Evolutionary conservation across 2,329 filamentous ascomycete genomes (phyloP).

Genomic region (Calonectria pseudoturangicola): DNA sequence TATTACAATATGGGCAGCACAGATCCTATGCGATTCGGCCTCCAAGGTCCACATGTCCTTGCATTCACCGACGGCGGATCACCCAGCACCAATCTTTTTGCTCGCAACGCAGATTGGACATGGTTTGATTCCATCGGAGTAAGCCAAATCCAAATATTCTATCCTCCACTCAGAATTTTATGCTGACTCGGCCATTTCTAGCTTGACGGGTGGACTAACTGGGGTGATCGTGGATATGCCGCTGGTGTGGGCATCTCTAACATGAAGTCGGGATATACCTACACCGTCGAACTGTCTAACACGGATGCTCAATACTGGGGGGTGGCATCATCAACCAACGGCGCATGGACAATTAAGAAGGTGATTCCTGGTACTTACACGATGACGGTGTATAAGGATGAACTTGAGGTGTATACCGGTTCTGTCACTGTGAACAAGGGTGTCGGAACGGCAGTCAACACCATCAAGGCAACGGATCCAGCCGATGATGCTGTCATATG

Average conservation of each 20-base stretch:
- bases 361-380: conserved; percentile 59
- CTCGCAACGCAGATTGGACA: conserved; percentile 59
- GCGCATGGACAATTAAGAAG: conserved; percentile 56
- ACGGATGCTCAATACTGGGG: conserved; percentile 61
- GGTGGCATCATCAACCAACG: conserved; percentile 48
- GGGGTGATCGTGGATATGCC: conserved; percentile 54
- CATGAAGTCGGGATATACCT: conserved; percentile 62
- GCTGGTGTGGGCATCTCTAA: conserved; percentile 59
- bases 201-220: conserved; percentile 58
- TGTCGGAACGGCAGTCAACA: conserved; percentile 55
- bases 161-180: too few relatives aligned
- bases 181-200: background rate
- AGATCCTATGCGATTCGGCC: conserved; percentile 63
- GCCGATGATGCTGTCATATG: conserved; percentile 58
- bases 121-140: conserved; percentile 58
- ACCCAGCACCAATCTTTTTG: conserved; percentile 61
- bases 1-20: conserved; percentile 66
- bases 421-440: conserved; percentile 55
- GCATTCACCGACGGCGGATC: conserved; percentile 61
- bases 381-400: conserved; percentile 59
- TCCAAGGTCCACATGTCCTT: conserved; percentile 64
- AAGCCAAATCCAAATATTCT: conserved; percentile 14
- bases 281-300: conserved; percentile 61
- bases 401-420: conserved; percentile 56
- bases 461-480: conserved; percentile 56